Percentiles rank a stretch among this genome's conserved stretches.
These are phyloP conservation scores for Dorcoceras hygrometricum DNA, from an alignment of 257 asterid species.

Conservation along the genomic window DNA sequence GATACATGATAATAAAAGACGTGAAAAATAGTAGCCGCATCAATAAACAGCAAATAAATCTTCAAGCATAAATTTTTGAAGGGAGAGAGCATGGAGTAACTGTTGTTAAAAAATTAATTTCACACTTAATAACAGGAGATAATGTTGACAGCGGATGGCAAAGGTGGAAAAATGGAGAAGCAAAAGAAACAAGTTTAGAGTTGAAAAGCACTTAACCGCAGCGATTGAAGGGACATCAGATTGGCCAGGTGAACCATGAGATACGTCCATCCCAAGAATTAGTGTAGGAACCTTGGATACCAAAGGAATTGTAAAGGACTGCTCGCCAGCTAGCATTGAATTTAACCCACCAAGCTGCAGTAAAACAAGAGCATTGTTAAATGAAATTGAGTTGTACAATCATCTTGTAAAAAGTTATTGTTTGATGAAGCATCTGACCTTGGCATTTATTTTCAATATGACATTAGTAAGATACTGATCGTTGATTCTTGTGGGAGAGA, in stretches of 20 bases:
- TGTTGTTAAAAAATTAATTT: not conserved
- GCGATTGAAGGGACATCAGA: constrained; percentile 71
- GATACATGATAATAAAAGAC: not conserved
- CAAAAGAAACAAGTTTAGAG: not conserved
- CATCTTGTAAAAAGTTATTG: not conserved
- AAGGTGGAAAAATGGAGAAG: not conserved
- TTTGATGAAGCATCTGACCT: constrained; percentile 32
- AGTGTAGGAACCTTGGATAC: constrained; percentile 54
- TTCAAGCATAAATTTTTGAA: not conserved
- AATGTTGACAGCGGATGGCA: not conserved
- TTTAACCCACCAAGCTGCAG: constrained; percentile 72
- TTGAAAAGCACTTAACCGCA: constrained; percentile 37
- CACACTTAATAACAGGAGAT: not conserved
- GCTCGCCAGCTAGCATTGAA: constrained; percentile 48
- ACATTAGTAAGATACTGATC: constrained; percentile 74
- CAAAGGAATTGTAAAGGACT: constrained; percentile 30
- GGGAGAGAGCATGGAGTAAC: not conserved
- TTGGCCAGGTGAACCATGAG: constrained; percentile 82
- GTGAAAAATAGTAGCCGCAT: not conserved
- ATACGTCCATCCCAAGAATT: constrained; percentile 81
- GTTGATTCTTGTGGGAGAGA: constrained; percentile 55
- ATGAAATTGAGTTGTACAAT: not conserved
- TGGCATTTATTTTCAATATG: constrained; percentile 64
- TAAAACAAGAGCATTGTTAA: not conserved
- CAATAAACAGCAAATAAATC: not conserved